Conservation (phyloP, 2,329 filamentous ascomycete genomes). For the Pyrenophora teres region DNA sequence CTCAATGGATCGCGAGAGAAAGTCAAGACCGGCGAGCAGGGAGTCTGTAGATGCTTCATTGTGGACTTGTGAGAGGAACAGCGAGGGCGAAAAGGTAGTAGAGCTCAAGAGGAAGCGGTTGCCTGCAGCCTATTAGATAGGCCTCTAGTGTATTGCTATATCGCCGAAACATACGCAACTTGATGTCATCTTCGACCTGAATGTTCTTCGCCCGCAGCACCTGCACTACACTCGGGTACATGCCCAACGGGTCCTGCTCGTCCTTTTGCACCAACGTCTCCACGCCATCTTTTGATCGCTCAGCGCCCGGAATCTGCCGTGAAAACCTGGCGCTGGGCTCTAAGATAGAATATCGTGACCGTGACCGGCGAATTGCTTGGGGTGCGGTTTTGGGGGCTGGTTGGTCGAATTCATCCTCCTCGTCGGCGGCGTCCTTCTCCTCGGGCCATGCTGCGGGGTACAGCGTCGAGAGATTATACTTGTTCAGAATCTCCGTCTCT, state of each 20-base stretch:
- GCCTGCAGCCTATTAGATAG: conserved; percentile 53
- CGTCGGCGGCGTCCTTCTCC: conserved; percentile 72
- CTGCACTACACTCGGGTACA: conserved; percentile 81
- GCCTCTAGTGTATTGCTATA: conserved; percentile 3
- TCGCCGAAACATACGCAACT: conserved; percentile 66
- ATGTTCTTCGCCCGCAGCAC: conserved; percentile 77
- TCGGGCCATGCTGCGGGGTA: conserved; percentile 86
- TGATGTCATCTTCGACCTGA: conserved; percentile 80
- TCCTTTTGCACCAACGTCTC: conserved; percentile 86
- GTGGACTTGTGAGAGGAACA: conserved; percentile 93
- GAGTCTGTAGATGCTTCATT: conserved; percentile 81
- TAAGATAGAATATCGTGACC: conserved; percentile 83
- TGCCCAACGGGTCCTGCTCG: conserved; percentile 90
- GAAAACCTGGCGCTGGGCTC: conserved; percentile 74
- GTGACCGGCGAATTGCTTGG: conserved; percentile 58
- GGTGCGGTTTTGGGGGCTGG: conserved; percentile 22
- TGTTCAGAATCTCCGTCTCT: conserved; percentile 78
- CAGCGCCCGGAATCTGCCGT: conserved; percentile 69
- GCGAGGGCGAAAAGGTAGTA: conserved; percentile 88
- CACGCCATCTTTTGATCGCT: conserved; percentile 69
- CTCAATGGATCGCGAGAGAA: conserved; percentile 88
- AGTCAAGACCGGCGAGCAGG: conserved; percentile 79
- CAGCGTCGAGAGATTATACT: conserved; percentile 81
- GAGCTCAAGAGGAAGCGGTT: conserved; percentile 96
- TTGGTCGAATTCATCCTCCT: conserved; percentile 61